A percentile compares a stretch with the other conserved stretches of the same genome.
These are phyloP conservation scores for Gamsiella multidivaricata DNA, from an alignment of 192 early-diverging fungal species.

Conservation along the genomic window DNA sequence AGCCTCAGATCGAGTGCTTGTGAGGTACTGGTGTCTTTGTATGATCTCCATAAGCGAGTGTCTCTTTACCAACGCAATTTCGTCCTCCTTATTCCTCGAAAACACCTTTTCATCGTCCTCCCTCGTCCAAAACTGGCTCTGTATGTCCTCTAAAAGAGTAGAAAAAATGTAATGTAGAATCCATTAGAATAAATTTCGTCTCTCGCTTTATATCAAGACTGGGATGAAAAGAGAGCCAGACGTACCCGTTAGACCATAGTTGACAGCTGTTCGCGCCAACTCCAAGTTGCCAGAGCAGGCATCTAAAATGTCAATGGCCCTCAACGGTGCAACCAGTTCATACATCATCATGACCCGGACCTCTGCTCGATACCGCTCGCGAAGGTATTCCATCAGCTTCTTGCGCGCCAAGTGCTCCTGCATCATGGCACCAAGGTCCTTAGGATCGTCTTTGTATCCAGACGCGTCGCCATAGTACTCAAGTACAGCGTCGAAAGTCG, in stretches of 20 bases:
- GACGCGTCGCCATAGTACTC: not conserved
- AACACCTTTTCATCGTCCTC: conserved; percentile 24
- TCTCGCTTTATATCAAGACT: not conserved
- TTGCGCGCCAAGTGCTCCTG: not conserved
- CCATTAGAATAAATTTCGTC: not conserved
- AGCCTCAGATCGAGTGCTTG: conserved; percentile 16
- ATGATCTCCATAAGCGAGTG: conserved; percentile 12
- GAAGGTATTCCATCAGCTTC: conserved; percentile 9
- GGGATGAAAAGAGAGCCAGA: not conserved
- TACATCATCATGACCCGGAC: conserved; percentile 13
- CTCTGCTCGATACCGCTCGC: conserved; percentile 7
- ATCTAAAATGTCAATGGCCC: conserved; percentile 39
- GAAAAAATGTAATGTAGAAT: not conserved
- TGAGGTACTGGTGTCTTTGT: conserved; percentile 16
- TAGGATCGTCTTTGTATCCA: not conserved
- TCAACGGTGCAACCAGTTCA: conserved; percentile 24
- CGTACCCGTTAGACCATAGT: conserved; percentile 22
- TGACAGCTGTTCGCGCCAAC: not conserved
- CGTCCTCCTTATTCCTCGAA: conserved; percentile 18
- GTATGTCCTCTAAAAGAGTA: conserved; percentile 11
- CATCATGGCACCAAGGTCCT: not conserved
- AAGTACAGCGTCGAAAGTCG: conserved; percentile 1
- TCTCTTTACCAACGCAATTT: conserved; percentile 1
- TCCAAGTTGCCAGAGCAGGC: conserved; percentile 18
- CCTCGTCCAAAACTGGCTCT: conserved; percentile 27